Percentiles rank a stretch among this genome's conserved stretches.
Evolutionary conservation across 2,329 filamentous ascomycete species (phyloP).

Genomic region (Curvularia lunata): DNA sequence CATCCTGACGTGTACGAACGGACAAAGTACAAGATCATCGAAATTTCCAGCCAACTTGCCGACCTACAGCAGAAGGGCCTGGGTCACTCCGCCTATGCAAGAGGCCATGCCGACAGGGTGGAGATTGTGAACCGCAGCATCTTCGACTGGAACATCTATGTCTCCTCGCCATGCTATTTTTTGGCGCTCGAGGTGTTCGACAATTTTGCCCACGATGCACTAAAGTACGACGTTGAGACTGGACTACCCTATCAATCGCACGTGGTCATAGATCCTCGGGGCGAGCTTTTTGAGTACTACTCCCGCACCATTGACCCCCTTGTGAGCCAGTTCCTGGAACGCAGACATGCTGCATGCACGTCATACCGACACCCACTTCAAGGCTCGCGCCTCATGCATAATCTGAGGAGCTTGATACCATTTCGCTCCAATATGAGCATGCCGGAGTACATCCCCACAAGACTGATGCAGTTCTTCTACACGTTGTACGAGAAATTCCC

Average conservation of each 20-base stretch:
- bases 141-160: slow-evolving; percentile 88
- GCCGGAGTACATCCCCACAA: slow-evolving; percentile 92
- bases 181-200: slow-evolving; percentile 97
- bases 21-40: slow-evolving; percentile 93
- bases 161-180: slow-evolving; percentile 96
- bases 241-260: slow-evolving; percentile 85
- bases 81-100: slow-evolving; percentile 67
- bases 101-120: slow-evolving; percentile 82
- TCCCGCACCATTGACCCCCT: slow-evolving; percentile 79
- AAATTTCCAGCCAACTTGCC: slow-evolving; percentile 86
- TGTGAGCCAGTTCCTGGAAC: slow-evolving; percentile 79
- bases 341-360: slow-evolving; percentile 75
- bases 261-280: slow-evolving; percentile 81
- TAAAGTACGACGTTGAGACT: slow-evolving; percentile 86
- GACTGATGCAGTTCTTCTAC: slow-evolving; percentile 96
- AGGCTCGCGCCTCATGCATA: slow-evolving; percentile 62
- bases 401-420: slow-evolving; percentile 68
- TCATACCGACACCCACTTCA: slow-evolving; percentile 69
- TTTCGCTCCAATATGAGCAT: slow-evolving; percentile 76
- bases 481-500: slow-evolving; percentile 88
- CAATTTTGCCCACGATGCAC: slow-evolving; percentile 94
- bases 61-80: slow-evolving; percentile 76
- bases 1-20: slow-evolving; percentile 93
- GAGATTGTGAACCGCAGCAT: slow-evolving; percentile 95
- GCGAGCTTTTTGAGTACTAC: slow-evolving; percentile 97